These are phyloP conservation scores for Botrytis galanthina DNA, from an alignment of 2,329 filamentous ascomycete genomes.

Conservation along the genomic window DNA sequence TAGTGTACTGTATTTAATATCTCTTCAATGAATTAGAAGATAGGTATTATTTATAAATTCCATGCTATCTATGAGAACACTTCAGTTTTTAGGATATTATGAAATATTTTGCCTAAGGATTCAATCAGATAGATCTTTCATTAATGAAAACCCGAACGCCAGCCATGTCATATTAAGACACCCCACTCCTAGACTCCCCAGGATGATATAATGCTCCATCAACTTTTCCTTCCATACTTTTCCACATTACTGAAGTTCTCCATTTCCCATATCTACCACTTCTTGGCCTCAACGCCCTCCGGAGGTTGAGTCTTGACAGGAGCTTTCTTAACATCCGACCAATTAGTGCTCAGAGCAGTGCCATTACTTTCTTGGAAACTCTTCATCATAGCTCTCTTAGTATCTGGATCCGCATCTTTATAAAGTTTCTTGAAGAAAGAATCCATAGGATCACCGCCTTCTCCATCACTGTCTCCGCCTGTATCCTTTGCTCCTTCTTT, in stretches of 20 bases:
- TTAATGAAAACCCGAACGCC: not conserved
- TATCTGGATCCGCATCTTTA: conserved; percentile 71
- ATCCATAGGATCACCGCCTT: conserved; percentile 66
- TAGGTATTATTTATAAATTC: not conserved
- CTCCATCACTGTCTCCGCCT: conserved; percentile 48
- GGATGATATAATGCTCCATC: not conserved
- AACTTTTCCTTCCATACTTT: not conserved
- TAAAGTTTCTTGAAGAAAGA: conserved; percentile 90
- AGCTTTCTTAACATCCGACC: conserved; percentile 73
- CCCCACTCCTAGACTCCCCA: conserved; percentile 1
- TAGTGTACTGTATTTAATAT: not conserved
- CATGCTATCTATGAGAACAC: not conserved
- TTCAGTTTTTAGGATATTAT: not conserved
- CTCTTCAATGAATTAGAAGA: not conserved
- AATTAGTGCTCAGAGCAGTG: conserved; percentile 88
- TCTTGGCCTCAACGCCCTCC: conserved; percentile 74
- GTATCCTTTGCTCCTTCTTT: conserved; percentile 33
- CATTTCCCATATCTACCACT: conserved; percentile 43
- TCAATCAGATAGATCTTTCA: not conserved
- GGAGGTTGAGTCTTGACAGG: conserved; percentile 72
- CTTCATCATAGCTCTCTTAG: conserved; percentile 94
- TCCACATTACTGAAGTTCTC: not conserved
- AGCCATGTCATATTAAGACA: not conserved
- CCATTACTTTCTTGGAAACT: conserved; percentile 93
- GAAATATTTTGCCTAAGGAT: not conserved